phyloP scores from a whole-genome alignment of 2,329 filamentous ascomycete genomes.

The Xylaria polymorpha region DNA sequence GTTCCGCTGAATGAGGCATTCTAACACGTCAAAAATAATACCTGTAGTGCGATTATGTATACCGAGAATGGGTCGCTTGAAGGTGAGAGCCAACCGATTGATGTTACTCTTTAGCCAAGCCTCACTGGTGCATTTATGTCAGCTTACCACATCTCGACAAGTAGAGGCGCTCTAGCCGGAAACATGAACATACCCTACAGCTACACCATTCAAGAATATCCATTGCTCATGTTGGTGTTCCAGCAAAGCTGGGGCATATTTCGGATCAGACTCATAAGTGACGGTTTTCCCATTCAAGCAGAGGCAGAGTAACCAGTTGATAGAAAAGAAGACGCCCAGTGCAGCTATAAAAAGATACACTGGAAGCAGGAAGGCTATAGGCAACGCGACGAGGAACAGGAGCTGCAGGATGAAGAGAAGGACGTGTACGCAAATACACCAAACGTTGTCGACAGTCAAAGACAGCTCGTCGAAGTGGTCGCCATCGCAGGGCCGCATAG shows the following conservation, averaged over 20 bases:
- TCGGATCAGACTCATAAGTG: slow-evolving; percentile 63
- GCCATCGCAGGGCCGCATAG: slow-evolving; percentile 63
- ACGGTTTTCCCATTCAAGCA: slow-evolving; percentile 64
- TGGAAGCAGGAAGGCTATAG: slow-evolving; percentile 61
- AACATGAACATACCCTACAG: slow-evolving; percentile 62
- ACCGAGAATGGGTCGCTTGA: slow-evolving; percentile 75
- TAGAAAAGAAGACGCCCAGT: slow-evolving; percentile 57
- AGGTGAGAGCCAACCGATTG: slow-evolving; percentile 76
- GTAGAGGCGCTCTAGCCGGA: not conserved
- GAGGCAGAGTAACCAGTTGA: slow-evolving; percentile 65
- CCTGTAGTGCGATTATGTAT: slow-evolving; percentile 82
- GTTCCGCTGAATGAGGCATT: slow-evolving; percentile 81
- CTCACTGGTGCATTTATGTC: slow-evolving; percentile 53
- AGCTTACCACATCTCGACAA: slow-evolving; percentile 28
- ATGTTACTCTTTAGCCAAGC: slow-evolving; percentile 78
- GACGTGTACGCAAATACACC: slow-evolving; percentile 67
- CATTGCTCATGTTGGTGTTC: slow-evolving; percentile 74
- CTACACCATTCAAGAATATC: slow-evolving; percentile 84
- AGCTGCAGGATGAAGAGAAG: slow-evolving; percentile 70
- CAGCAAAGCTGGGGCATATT: slow-evolving; percentile 61
- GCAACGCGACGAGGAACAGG: slow-evolving; percentile 68
- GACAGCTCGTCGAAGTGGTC: slow-evolving; percentile 73
- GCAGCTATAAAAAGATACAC: slow-evolving; percentile 59
- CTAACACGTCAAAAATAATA: slow-evolving; percentile 79
- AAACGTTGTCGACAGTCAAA: slow-evolving; percentile 66